Evolutionary conservation across 768 basidiomycete genomes (phyloP), one percentile per base, ranked within the genome.

Genomic region (Psilocybe tampanensis): DNA sequence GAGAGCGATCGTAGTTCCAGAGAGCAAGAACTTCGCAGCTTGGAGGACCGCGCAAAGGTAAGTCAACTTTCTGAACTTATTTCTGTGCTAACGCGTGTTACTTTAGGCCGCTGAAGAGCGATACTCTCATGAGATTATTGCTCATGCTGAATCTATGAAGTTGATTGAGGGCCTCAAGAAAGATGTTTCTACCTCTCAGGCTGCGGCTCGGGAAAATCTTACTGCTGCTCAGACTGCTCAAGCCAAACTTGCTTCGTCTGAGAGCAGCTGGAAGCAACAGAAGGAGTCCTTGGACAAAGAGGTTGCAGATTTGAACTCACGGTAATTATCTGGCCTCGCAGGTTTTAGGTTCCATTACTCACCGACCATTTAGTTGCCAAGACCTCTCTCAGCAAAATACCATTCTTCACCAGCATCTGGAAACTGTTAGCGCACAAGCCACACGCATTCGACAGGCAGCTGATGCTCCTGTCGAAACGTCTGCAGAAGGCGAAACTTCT

Each of bases 111-210:
- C 91, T 5, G 91, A 95, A 66, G 89, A 90, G 50, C 83, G 87
- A 53, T 94, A 94, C 63, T 81, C 86, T 4, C 80, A 86, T 49
- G 93, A 93, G 66, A 82, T 95, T n/a, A 74, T 95, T 29, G 77
- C 90, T 0, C 94, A 95, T 68, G 93, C 94, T 0, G 92, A 94
- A 19, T 81, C 89, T 0, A 89, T 95, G 78, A 92, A 92, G 72
- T 60, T 76, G 12, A 80, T 92, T 11, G 84, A 87, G 11, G 73
- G 65, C 9, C 73, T 93, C 59, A 89, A 86, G 68, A 77, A 84
- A 48, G 84, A 92, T 41, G 74, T 95, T 3, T 66, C 77, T 15
- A 66, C 70, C 12, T 72, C 80, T 3, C 86, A 88, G 63, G 66
- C 75, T 1, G 66, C 80, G 8, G 80, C 83, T 8, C 79, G 89